phyloP scores from a whole-genome alignment of 352 stramenopile species.

The Phytopythium litorale region DNA sequence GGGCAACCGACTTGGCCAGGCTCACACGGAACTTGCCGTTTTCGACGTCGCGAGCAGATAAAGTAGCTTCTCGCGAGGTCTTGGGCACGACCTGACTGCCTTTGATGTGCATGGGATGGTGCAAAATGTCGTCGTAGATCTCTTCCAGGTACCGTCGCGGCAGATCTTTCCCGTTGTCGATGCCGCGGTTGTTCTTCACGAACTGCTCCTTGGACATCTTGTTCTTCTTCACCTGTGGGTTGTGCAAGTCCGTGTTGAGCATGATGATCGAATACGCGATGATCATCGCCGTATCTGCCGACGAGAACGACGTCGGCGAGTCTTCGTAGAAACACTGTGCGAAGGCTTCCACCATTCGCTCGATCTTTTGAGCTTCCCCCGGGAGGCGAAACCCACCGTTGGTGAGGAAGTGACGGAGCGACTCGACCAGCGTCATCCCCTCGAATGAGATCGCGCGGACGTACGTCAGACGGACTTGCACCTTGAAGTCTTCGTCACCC shows the following conservation, averaged over 20 bases:
- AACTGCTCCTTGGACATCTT: constrained; percentile 98
- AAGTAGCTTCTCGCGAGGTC: constrained; percentile 36
- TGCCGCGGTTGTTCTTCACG: constrained; percentile 95
- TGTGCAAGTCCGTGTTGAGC: constrained; percentile 90
- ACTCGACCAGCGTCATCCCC: constrained; percentile 96
- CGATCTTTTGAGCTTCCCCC: constrained; percentile 98
- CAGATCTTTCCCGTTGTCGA: constrained; percentile 91
- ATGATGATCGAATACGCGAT: constrained; percentile 92
- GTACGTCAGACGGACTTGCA: constrained; percentile 94
- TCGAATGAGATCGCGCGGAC: constrained; percentile 96
- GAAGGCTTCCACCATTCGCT: constrained; percentile 97
- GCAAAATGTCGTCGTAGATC: constrained; percentile 96
- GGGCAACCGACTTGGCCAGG: constrained; percentile 66
- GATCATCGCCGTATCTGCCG: constrained; percentile 85
- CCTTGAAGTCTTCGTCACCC: constrained; percentile 83
- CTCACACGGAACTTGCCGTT: constrained; percentile 74
- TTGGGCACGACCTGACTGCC: constrained; percentile 50
- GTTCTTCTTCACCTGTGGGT: constrained; percentile 91
- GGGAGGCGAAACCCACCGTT: constrained; percentile 96
- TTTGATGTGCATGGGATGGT: constrained; percentile 91
- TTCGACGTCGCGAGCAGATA: constrained; percentile 49
- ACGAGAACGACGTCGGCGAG: constrained; percentile 68
- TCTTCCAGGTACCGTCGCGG: constrained; percentile 89
- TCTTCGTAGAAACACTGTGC: constrained; percentile 98
- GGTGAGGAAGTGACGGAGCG: constrained; percentile 96